Percentiles rank a stretch among this genome's conserved stretches.
Conservation (phyloP, 805 yeast species). For the Lipomyces starkeyi region DNA sequence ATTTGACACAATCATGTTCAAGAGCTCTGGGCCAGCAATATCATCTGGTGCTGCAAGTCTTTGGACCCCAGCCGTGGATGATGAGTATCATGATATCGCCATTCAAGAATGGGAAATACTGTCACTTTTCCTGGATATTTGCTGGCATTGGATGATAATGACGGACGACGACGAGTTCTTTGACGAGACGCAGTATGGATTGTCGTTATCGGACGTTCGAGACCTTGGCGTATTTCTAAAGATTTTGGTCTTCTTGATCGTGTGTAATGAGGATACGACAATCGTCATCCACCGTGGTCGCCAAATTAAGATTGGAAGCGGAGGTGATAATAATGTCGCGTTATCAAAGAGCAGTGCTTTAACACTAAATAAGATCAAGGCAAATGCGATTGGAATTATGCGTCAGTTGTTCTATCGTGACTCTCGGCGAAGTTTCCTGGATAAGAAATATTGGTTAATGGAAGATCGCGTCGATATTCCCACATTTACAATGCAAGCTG, state of each 20-base stretch:
- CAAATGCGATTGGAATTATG: conserved; percentile 57
- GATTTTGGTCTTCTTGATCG: conserved; percentile 55
- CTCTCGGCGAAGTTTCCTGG: conserved; percentile 61
- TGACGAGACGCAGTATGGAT: conserved; percentile 49
- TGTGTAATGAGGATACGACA: conserved; percentile 48
- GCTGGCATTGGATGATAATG: conserved; percentile 69
- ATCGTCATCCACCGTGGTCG: conserved; percentile 25
- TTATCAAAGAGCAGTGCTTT: conserved; percentile 18
- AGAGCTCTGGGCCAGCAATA: conserved; percentile 1
- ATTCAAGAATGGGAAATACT: conserved; percentile 45
- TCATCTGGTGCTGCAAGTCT: conserved; percentile 10
- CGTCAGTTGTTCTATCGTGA: conserved; percentile 71
- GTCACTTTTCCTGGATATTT: conserved; percentile 61
- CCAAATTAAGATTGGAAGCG: conserved; percentile 11
- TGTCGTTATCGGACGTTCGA: conserved; percentile 50
- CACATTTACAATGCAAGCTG: conserved; percentile 49
- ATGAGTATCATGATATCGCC: conserved; percentile 10
- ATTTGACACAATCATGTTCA: conserved; percentile 13
- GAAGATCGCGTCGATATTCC: conserved; percentile 45
- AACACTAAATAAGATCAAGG: conserved; percentile 41
- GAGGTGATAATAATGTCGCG: conserved; percentile 21
- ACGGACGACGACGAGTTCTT: conserved; percentile 69
- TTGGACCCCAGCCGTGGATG: conserved; percentile 20
- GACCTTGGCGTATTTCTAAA: conserved; percentile 57
- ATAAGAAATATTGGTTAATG: conserved; percentile 61